Conservation (phyloP, 768 basidiomycete species). For the Mycena vulgaris region DNA sequence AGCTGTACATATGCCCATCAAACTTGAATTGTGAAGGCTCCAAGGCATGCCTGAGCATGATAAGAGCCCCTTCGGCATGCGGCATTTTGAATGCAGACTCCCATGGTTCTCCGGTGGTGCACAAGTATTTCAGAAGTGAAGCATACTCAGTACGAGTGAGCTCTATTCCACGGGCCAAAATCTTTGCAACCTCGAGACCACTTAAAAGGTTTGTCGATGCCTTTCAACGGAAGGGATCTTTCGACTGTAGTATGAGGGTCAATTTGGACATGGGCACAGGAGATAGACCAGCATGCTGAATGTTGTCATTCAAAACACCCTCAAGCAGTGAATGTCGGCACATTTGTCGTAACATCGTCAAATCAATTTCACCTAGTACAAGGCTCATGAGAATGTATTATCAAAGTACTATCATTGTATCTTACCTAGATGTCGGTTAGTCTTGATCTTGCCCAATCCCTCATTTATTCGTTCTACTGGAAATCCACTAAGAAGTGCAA, state of each 20-base stretch:
- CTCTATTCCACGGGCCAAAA: neutral
- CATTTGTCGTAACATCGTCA: neutral
- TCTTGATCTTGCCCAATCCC: slow-evolving; percentile 23
- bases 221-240: neutral
- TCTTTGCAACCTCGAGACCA: slow-evolving; percentile 4
- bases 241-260: neutral
- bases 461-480: slow-evolving; percentile 36
- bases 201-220: neutral
- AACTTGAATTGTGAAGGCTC: neutral
- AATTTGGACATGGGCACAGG: neutral
- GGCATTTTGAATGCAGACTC: neutral
- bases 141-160: neutral
- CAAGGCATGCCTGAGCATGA: neutral
- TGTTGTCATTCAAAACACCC: too few relatives aligned
- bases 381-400: neutral
- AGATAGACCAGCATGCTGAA: too few relatives aligned
- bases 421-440: slow-evolving; percentile 23
- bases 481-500: slow-evolving; percentile 31
- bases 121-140: neutral
- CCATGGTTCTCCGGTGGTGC: neutral
- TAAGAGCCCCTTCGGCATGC: neutral
- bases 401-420: neutral
- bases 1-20: slow-evolving; percentile 11
- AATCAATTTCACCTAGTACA: slow-evolving; percentile 6
- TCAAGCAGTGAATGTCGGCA: too few relatives aligned